phyloP scores from a whole-genome alignment of 2,329 filamentous ascomycete species.

The Dothideomycetes sp. region DNA sequence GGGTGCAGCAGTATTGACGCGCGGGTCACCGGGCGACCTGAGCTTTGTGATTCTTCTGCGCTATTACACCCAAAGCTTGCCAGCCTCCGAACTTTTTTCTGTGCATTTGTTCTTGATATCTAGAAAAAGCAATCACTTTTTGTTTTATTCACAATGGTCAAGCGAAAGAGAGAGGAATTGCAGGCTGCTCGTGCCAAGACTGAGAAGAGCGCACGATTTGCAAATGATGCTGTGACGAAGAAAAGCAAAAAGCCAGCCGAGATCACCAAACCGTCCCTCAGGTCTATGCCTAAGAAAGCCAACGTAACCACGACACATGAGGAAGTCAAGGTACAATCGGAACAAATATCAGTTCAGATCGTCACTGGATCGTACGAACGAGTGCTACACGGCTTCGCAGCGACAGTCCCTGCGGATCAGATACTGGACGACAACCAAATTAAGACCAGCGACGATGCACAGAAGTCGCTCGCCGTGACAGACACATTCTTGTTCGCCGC shows the following conservation, averaged over 20 bases:
- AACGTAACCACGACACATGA: background rate
- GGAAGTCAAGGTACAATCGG: background rate
- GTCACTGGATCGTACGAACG: constrained; percentile 90
- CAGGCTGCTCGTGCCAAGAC: background rate
- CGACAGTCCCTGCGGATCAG: constrained; percentile 45
- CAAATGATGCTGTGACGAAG: constrained; percentile 1
- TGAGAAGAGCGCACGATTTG: constrained; percentile 6
- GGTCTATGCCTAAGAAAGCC: background rate
- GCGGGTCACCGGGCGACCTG: background rate
- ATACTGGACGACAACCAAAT: constrained; percentile 15
- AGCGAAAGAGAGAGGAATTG: constrained; percentile 13
- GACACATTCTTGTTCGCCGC: constrained; percentile 96
- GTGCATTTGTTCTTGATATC: background rate
- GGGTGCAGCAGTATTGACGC: no score
- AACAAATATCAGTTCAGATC: constrained; percentile 56
- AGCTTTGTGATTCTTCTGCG: background rate
- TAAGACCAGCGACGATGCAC: constrained; percentile 6
- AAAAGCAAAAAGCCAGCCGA: constrained; percentile 3
- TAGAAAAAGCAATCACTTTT: background rate
- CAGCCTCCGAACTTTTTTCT: background rate
- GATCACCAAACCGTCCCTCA: constrained; percentile 2
- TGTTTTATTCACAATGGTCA: constrained; percentile 12
- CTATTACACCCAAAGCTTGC: background rate
- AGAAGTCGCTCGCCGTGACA: constrained; percentile 52
- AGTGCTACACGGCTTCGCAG: constrained; percentile 80